Base-by-base conservation (phyloP, 2,329 filamentous ascomycete species). In the Zymoseptoria brevis region DNA sequence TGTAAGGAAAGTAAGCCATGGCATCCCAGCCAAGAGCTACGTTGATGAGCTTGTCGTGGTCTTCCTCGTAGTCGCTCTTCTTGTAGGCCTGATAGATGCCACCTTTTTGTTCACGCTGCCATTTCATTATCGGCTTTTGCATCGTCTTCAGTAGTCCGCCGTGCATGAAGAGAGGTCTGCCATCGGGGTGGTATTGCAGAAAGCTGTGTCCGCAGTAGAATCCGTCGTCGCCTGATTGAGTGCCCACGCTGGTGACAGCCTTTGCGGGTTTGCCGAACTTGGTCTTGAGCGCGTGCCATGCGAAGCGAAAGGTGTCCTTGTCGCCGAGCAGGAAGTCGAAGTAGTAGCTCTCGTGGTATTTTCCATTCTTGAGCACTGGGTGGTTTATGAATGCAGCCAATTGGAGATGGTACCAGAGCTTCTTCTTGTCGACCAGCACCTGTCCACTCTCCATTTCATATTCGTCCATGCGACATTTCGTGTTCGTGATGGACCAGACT, bases 361-460 rank as follows among this genome's bases (percentile, higher is more conserved):
- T 66, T 8, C 19, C 35, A 48, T 59, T 49, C 19, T 49, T 54
- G 26, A 50, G 30, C 9, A 16, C 35, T n/a, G 41, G 48, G 35
- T 48, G n/a, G 59, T 68, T 70, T 41, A 72, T 64, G 67, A 67
- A 74, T 8, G 66, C 65, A 8, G 72, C 69, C n/a, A 73, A 64
- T 58, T 72, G 69, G 4, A 74, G 63, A 59, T 73, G 71, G 58
- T 74, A 73, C 62, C 67, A 73, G 66, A 67, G 72, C 24, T 66
- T 66, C 8, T 60, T 54, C 61, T 74, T 74, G 61, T 74, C 69
- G 21, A 74, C 67, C 11, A 74, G 59, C 19, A 73, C 57, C 61
- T 74, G 72, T n/a, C 72, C 71, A 48, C 67, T 71, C 59, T 74
- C 70, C 51, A 63, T 60, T 51, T 73, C 72, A 56, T 70, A 73